phyloP scores from a whole-genome alignment of 148 eudicot species.

The Vaccinium myrtillus region DNA sequence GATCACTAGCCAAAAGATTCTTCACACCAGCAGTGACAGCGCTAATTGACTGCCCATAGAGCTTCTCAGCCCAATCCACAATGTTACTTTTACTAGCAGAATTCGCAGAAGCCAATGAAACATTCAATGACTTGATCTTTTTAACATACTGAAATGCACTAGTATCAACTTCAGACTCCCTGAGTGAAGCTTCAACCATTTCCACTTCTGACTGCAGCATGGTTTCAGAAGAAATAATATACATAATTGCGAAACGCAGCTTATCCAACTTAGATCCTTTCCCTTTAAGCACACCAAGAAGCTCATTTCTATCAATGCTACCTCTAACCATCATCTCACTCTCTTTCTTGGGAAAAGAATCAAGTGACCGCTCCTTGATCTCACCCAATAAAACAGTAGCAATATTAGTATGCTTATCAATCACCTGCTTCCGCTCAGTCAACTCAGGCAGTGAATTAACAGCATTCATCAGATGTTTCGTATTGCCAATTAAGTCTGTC shows the following conservation, averaged over 20 bases:
- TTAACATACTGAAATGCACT: slow-evolving; percentile 95
- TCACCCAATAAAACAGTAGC: slow-evolving; percentile 85
- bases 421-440: slow-evolving; percentile 87
- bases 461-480: slow-evolving; percentile 93
- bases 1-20: slow-evolving; percentile 73
- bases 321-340: slow-evolving; percentile 93
- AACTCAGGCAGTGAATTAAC: slow-evolving; percentile 92
- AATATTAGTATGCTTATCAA: slow-evolving; percentile 92
- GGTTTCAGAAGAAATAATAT: slow-evolving; percentile 75
- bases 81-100: slow-evolving; percentile 84
- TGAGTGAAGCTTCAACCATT: slow-evolving; percentile 72
- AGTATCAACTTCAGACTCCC: slow-evolving; percentile 86
- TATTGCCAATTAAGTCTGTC: slow-evolving; percentile 86
- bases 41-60: slow-evolving; percentile 85
- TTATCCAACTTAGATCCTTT: slow-evolving; percentile 84
- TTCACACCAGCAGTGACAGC: slow-evolving; percentile 97
- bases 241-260: slow-evolving; percentile 91
- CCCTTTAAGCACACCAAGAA: slow-evolving; percentile 74
- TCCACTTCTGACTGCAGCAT: slow-evolving; percentile 76
- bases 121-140: slow-evolving; percentile 84
- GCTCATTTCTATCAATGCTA: slow-evolving; percentile 73
- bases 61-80: slow-evolving; percentile 95
- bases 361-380: slow-evolving; percentile 87
- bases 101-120: slow-evolving; percentile 74
- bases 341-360: slow-evolving; percentile 87